A percentile compares a stretch with the other conserved stretches of the same genome.
Evolutionary conservation across 192 early-diverging fungal species (phyloP).

Genomic region (Coemansia sp.): DNA sequence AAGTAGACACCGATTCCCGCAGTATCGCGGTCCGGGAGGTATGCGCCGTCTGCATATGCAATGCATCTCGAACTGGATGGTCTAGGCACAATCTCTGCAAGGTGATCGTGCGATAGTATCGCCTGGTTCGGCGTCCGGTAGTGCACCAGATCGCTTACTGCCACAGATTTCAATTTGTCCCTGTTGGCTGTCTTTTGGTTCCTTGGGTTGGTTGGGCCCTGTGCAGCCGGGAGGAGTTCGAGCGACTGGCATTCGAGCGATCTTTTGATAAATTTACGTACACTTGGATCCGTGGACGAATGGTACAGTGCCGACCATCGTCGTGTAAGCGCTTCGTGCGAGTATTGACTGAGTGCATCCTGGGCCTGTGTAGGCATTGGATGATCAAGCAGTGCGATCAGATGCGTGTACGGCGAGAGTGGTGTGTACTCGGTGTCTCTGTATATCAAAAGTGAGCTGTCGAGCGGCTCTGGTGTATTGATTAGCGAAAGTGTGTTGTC

Average conservation of each 20-base stretch:
- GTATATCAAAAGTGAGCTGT: slow-evolving; percentile 17
- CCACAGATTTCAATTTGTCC: background rate
- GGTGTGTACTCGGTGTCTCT: slow-evolving; percentile 24
- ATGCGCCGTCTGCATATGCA: slow-evolving; percentile 39
- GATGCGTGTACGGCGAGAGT: slow-evolving; percentile 18
- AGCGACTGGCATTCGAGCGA: slow-evolving; percentile 15
- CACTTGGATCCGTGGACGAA: slow-evolving; percentile 1
- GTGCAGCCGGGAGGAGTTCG: background rate
- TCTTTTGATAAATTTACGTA: slow-evolving; percentile 15
- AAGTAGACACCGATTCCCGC: slow-evolving; percentile 46
- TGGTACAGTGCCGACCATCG: slow-evolving; percentile 42
- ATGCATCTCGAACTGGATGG: slow-evolving; percentile 14
- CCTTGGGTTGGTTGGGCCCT: background rate
- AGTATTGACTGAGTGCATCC: slow-evolving; percentile 29
- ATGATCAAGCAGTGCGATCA: slow-evolving; percentile 3
- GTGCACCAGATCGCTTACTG: slow-evolving; percentile 24
- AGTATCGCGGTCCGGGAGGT: slow-evolving; percentile 21
- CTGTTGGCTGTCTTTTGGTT: background rate
- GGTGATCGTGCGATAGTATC: slow-evolving; percentile 31
- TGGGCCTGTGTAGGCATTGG: slow-evolving; percentile 16
- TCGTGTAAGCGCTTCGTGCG: slow-evolving; percentile 17
- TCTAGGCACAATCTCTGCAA: slow-evolving; percentile 38
- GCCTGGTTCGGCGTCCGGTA: slow-evolving; percentile 34
- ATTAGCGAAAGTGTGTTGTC: slow-evolving; percentile 5
- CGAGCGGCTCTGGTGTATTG: slow-evolving; percentile 6